Percentiles rank a stretch among this genome's conserved stretches.
These are phyloP conservation scores for Elongisporangium prolatum DNA, from an alignment of 352 stramenopile genomes.

Conservation along the genomic window DNA sequence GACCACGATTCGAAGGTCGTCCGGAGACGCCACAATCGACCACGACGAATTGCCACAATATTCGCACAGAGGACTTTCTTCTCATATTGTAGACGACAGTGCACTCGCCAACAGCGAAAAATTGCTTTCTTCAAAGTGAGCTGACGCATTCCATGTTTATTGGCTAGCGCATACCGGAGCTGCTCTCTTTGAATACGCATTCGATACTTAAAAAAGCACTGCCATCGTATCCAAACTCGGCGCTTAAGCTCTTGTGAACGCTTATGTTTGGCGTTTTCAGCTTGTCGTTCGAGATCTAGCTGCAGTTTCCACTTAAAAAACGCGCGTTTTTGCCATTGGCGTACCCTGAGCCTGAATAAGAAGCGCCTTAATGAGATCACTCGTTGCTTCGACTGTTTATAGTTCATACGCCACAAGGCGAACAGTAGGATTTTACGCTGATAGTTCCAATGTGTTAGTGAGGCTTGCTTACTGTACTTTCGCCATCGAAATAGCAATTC, in stretches of 20 bases:
- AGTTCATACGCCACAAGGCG: slow-evolving; percentile 6
- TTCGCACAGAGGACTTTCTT: not conserved
- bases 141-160: not conserved
- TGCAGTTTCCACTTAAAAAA: slow-evolving; percentile 20
- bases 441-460: slow-evolving; percentile 5
- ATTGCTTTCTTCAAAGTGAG: not conserved
- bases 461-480: not conserved
- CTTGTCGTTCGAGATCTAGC: slow-evolving; percentile 6
- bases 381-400: slow-evolving; percentile 1
- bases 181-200: slow-evolving; percentile 6
- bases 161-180: not conserved
- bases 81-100: not conserved
- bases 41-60: not conserved
- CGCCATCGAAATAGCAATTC: slow-evolving; percentile 1
- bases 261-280: not conserved
- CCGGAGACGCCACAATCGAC: not conserved
- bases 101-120: not conserved
- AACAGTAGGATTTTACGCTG: slow-evolving; percentile 12
- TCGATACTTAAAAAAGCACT: slow-evolving; percentile 11
- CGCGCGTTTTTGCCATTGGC: slow-evolving; percentile 7
- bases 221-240: slow-evolving; percentile 22
- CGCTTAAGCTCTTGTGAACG: slow-evolving; percentile 9
- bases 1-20: not conserved
- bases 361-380: slow-evolving; percentile 11
- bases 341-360: slow-evolving; percentile 2